Evolutionary conservation across 192 early-diverging fungal genomes (phyloP).

Genomic region (Entomortierella chlamydospora): DNA sequence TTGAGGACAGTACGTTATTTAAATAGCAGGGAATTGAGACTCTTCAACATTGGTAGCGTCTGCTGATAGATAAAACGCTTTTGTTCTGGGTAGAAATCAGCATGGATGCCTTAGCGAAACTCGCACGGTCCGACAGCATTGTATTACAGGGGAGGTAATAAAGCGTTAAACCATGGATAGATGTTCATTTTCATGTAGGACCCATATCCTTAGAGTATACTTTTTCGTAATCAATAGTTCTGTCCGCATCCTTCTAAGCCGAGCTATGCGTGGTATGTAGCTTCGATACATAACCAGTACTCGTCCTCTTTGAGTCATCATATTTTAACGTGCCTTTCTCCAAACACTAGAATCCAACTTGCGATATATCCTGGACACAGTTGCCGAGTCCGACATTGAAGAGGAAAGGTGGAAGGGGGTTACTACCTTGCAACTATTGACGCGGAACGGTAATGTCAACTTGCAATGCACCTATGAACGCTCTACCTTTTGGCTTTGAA

Average conservation of each 20-base stretch:
- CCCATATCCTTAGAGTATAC: background rate
- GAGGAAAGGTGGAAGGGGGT: constrained; percentile 68
- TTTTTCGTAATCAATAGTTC: constrained; percentile 58
- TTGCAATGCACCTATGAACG: no score
- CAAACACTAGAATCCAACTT: constrained; percentile 62
- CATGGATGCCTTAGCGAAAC: constrained; percentile 58
- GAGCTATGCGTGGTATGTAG: constrained; percentile 76
- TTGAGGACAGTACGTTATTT: constrained; percentile 46
- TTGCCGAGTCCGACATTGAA: constrained; percentile 58
- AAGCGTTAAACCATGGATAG: background rate
- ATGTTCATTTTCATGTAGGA: background rate
- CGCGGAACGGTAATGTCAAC: constrained; percentile 63
- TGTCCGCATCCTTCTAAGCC: constrained; percentile 76
- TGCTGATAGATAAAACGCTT: background rate
- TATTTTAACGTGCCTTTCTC: background rate
- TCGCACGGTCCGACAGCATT: constrained; percentile 61
- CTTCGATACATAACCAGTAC: background rate
- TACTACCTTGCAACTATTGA: constrained; percentile 73
- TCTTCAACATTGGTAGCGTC: background rate
- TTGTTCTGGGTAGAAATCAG: constrained; percentile 49
- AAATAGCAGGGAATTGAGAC: background rate
- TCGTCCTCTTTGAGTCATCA: background rate
- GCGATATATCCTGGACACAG: constrained; percentile 65
- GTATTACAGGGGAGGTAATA: constrained; percentile 64
- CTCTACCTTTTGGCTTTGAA: no score